Conservation (phyloP, 1,284 basidiomycete genomes). For the Prillingera fragicola region DNA sequence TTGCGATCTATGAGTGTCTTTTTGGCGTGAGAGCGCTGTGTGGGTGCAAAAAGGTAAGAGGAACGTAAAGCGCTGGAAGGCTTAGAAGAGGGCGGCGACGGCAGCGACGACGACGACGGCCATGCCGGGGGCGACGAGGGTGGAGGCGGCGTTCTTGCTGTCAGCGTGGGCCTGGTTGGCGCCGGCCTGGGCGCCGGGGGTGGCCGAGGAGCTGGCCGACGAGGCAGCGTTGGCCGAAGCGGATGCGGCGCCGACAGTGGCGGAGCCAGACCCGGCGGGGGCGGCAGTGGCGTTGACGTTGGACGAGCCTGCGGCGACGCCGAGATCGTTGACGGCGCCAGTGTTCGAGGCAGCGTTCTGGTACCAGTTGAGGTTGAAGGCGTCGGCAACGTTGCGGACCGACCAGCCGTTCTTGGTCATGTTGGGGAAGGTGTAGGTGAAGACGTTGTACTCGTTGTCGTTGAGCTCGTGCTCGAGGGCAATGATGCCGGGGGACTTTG, state of each 20-base stretch:
- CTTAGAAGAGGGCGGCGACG: conserved; percentile 2
- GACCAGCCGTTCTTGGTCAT: conserved; percentile 37
- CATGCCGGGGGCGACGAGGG: conserved; percentile 1
- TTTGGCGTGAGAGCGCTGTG: too few species aligned
- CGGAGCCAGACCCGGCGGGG: too few species aligned
- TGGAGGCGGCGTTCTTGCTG: neutral
- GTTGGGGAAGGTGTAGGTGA: conserved; percentile 31
- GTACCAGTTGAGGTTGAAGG: conserved; percentile 38
- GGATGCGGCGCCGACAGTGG: too few species aligned
- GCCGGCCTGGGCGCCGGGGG: neutral
- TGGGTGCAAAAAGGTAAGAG: too few species aligned
- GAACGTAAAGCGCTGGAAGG: too few species aligned
- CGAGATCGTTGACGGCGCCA: conserved; percentile 51
- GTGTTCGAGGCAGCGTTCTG: conserved; percentile 35
- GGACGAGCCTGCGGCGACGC: conserved; percentile 56
- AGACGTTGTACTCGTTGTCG: conserved; percentile 32
- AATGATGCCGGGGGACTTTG: conserved; percentile 34
- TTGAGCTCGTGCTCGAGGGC: conserved; percentile 42
- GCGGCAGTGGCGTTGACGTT: conserved; percentile 49
- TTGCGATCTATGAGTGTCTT: too few species aligned
- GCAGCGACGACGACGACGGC: conserved; percentile 3
- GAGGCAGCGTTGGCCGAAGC: conserved; percentile 71
- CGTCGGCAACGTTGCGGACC: conserved; percentile 37
- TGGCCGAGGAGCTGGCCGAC: conserved; percentile 56
- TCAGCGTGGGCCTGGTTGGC: neutral